Percentiles rank a stretch among this genome's conserved stretches.
Evolutionary conservation across 192 early-diverging fungal species (phyloP).

Genomic region (Mortierella alpina): DNA sequence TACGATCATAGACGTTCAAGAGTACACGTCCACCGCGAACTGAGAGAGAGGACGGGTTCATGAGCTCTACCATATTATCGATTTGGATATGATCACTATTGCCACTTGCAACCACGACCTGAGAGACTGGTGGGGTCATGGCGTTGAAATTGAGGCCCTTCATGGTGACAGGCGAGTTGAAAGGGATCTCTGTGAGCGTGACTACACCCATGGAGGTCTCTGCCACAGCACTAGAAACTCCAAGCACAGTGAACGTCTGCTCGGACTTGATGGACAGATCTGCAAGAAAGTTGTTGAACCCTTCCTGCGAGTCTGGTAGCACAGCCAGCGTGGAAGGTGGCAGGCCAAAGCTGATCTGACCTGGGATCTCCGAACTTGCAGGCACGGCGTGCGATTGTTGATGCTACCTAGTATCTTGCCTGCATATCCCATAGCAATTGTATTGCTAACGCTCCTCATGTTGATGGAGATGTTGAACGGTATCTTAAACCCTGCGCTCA

Average conservation of each 20-base stretch:
- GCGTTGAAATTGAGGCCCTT: slow-evolving; percentile 60
- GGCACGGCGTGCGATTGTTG: slow-evolving; percentile 1
- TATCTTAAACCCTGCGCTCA: slow-evolving; percentile 57
- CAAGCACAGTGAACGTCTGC: slow-evolving; percentile 54
- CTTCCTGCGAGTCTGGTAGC: slow-evolving; percentile 38
- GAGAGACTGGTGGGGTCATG: slow-evolving; percentile 48
- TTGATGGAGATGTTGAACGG: slow-evolving; percentile 67
- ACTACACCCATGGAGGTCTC: slow-evolving; percentile 63
- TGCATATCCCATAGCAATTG: slow-evolving; percentile 48
- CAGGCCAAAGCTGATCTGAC: slow-evolving; percentile 49
- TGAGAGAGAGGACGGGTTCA: slow-evolving; percentile 54
- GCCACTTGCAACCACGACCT: slow-evolving; percentile 59
- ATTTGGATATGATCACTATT: slow-evolving; percentile 51
- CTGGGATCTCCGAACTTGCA: slow-evolving; percentile 41
- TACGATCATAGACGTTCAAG: slow-evolving; percentile 48
- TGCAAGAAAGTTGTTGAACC: slow-evolving; percentile 59
- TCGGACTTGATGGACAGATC: slow-evolving; percentile 49
- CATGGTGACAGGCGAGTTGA: slow-evolving; percentile 56
- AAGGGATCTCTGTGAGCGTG: slow-evolving; percentile 57
- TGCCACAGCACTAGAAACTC: slow-evolving; percentile 55
- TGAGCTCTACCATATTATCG: slow-evolving; percentile 34
- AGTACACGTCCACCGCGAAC: slow-evolving; percentile 52
- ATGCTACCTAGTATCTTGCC: slow-evolving; percentile 14
- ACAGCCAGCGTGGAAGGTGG: slow-evolving; percentile 52
- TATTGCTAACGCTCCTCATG: slow-evolving; percentile 54